Evolutionary conservation across 2,329 filamentous ascomycete species (phyloP).

Genomic region (Xylogone sp.): DNA sequence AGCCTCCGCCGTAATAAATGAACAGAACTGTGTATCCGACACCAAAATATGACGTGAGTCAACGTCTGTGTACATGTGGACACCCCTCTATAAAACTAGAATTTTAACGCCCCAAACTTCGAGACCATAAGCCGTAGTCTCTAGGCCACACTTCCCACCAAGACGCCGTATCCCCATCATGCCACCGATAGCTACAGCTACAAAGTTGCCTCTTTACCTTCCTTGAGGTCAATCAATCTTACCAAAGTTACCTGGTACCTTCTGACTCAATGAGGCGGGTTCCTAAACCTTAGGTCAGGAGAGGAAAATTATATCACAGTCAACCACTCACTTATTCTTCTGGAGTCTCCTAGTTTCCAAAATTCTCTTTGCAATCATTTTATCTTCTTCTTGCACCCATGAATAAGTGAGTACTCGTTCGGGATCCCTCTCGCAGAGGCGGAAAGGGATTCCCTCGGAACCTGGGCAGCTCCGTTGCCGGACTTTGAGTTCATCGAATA

Average conservation of each 20-base stretch:
- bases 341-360: constrained; percentile 4
- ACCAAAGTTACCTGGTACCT: too few relatives aligned
- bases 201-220: constrained; percentile 1
- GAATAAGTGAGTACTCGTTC: constrained; percentile 6
- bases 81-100: background rate
- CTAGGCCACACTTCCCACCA: background rate
- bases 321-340: background rate
- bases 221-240: background rate
- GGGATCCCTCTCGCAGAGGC: constrained; percentile 8
- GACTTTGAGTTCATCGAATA: constrained; percentile 6
- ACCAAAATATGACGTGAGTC: background rate
- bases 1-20: background rate
- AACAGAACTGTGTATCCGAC: background rate
- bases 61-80: background rate
- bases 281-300: constrained; percentile 1
- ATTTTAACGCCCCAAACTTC: background rate
- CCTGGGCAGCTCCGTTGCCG: constrained; percentile 5
- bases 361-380: constrained; percentile 4
- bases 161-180: background rate
- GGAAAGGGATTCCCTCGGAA: constrained; percentile 7
- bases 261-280: constrained; percentile 1
- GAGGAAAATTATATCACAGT: background rate
- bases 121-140: background rate
- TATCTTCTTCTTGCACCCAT: constrained; percentile 8
- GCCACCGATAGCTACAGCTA: background rate